Evolutionary conservation across 2,329 filamentous ascomycete species (phyloP).

Genomic region (Dryadomyces quercivorus): DNA sequence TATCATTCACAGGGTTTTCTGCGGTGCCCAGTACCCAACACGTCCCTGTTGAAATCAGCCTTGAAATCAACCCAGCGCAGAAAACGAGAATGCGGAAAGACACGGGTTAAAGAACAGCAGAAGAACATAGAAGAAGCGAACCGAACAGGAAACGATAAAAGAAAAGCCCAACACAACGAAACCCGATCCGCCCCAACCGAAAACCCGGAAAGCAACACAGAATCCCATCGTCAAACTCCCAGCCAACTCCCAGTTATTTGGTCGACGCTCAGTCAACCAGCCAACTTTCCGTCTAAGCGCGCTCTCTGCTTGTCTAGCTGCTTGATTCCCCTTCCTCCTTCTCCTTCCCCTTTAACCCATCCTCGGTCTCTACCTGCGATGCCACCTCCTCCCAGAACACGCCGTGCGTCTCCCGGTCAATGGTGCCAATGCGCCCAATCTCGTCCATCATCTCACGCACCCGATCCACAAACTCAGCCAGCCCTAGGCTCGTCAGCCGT

Average conservation of each 20-base stretch:
- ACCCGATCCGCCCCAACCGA: not conserved
- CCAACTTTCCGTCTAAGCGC: not conserved
- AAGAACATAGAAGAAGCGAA: not conserved
- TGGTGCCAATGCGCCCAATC: constrained; percentile 49
- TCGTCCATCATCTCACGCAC: constrained; percentile 59
- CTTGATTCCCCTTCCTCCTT: not conserved
- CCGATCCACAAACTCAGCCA: constrained; percentile 61
- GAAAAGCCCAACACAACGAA: not conserved
- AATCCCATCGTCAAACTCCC: not conserved
- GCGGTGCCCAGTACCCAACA: not conserved
- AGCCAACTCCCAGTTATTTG: not conserved
- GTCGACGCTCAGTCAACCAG: not conserved
- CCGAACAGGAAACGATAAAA: not conserved
- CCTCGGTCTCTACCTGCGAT: not conserved
- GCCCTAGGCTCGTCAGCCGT: constrained; percentile 53
- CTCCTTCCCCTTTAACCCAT: not conserved
- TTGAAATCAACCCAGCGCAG: not conserved
- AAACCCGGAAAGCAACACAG: too few species aligned
- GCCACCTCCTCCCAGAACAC: constrained; percentile 57
- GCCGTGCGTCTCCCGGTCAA: constrained; percentile 57
- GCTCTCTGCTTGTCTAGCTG: not conserved
- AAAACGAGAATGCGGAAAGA: not conserved
- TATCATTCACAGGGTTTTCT: too few species aligned
- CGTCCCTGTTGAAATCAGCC: not conserved
- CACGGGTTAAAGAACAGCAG: not conserved